Percentiles rank a stretch among this genome's conserved stretches.
phyloP scores from a whole-genome alignment of 2,329 filamentous ascomycete species.

The Nakataea oryzae region DNA sequence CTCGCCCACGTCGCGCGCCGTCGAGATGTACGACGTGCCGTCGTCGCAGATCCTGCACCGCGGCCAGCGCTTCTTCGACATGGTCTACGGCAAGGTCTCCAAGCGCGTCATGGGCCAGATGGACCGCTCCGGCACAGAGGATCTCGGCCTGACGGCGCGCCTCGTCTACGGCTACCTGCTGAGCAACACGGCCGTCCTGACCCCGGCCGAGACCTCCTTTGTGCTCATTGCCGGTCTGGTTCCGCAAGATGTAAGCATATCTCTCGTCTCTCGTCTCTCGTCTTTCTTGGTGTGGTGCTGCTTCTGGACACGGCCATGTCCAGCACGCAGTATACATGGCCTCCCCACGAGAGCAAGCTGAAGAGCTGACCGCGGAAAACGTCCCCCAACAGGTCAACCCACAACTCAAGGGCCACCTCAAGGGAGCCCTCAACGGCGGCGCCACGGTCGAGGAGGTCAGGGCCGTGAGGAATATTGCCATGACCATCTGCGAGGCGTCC shows the following conservation, averaged over 20 bases:
- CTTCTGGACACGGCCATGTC: background rate
- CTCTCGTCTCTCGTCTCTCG: background rate
- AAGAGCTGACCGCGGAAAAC: background rate
- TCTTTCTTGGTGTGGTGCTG: background rate
- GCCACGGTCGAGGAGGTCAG: constrained; percentile 35
- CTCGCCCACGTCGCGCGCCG: constrained; percentile 26
- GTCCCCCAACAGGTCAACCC: constrained; percentile 30
- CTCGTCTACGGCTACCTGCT: constrained; percentile 39
- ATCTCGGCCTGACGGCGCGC: constrained; percentile 34
- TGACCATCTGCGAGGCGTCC: constrained; percentile 33
- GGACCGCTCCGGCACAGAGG: constrained; percentile 36
- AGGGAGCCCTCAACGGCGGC: constrained; percentile 37
- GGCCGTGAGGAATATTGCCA: constrained; percentile 33
- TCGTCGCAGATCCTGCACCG: constrained; percentile 25
- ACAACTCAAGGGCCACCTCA: constrained; percentile 41
- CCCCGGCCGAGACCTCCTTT: constrained; percentile 35
- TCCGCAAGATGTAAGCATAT: constrained; percentile 34
- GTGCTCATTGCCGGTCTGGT: constrained; percentile 39
- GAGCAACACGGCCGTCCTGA: constrained; percentile 34
- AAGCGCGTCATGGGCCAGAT: constrained; percentile 35
- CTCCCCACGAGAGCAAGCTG: background rate
- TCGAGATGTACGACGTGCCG: constrained; percentile 26
- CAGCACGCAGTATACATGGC: too few species aligned
- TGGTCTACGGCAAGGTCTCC: constrained; percentile 38
- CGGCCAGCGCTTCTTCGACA: constrained; percentile 35